Evolutionary conservation across 331 rosid species (phyloP).

Genomic region (Rosa hybrid): DNA sequence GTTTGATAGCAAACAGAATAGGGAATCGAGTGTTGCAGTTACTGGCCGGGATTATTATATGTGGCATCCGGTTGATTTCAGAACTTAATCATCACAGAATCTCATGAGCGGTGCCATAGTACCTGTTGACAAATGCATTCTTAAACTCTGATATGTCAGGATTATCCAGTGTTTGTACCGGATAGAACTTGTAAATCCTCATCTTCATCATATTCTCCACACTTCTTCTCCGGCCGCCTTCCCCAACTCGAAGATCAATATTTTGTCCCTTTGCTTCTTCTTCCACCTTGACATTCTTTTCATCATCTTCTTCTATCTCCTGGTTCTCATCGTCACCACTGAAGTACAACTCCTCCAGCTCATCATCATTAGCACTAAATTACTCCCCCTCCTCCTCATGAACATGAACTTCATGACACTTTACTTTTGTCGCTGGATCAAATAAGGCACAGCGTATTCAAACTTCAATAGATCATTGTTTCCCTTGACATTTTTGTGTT

Average conservation of each 20-base stretch:
- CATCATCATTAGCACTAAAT: constrained; percentile 26
- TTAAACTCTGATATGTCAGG: constrained; percentile 1
- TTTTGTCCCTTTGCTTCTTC: constrained; percentile 35
- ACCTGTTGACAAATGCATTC: constrained; percentile 3
- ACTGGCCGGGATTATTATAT: no score
- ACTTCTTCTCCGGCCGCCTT: neutral
- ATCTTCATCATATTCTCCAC: neutral
- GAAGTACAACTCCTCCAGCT: constrained; percentile 32
- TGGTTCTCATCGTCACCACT: neutral
- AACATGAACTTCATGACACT: neutral
- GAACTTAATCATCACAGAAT: neutral
- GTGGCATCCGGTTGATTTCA: neutral
- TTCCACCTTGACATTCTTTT: neutral
- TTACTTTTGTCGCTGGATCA: constrained; percentile 43
- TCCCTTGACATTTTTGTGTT: constrained; percentile 64
- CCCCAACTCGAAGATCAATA: neutral
- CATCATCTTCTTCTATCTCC: neutral
- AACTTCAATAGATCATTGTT: constrained; percentile 72
- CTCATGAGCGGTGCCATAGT: constrained; percentile 12
- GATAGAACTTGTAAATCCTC: constrained; percentile 19
- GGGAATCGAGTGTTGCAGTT: neutral
- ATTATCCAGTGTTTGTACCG: neutral
- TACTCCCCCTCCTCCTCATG: constrained; percentile 66
- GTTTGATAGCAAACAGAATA: no score
- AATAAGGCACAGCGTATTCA: constrained; percentile 92